phyloP scores from a whole-genome alignment of 257 asterid species.

The Coffea canephora region DNA sequence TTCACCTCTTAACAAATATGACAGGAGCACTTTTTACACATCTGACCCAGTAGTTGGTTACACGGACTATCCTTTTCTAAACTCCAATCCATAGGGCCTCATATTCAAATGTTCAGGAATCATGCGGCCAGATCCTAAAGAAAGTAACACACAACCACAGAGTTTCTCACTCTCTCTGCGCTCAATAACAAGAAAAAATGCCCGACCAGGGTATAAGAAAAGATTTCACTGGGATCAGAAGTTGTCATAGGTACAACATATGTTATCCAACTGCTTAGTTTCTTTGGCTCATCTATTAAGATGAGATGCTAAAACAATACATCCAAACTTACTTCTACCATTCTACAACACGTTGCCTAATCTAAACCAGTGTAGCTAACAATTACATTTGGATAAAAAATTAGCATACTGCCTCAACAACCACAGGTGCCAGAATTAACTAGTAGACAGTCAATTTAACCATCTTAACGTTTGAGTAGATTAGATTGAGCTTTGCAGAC shows the following conservation, averaged over 20 bases:
- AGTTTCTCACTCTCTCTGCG: neutral
- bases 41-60: slow-evolving; percentile 30
- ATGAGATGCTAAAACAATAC: too few relatives aligned
- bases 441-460: neutral
- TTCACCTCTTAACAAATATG: slow-evolving; percentile 27
- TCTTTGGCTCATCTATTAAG: neutral
- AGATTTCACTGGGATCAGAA: neutral
- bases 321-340: too few relatives aligned
- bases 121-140: neutral
- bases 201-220: neutral
- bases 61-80: slow-evolving; percentile 25
- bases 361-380: neutral
- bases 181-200: neutral
- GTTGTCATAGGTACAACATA: too few relatives aligned
- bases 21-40: slow-evolving; percentile 31
- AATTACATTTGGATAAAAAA: neutral
- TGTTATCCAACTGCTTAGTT: too few relatives aligned
- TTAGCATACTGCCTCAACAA: neutral
- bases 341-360: neutral
- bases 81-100: neutral
- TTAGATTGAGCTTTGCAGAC: neutral
- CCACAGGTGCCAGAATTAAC: neutral
- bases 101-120: neutral
- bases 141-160: neutral
- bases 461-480: neutral